Percentiles rank a stretch among this genome's conserved stretches.
Evolutionary conservation across 2,329 filamentous ascomycete genomes (phyloP).

Genomic region (Thelonectria discophora): DNA sequence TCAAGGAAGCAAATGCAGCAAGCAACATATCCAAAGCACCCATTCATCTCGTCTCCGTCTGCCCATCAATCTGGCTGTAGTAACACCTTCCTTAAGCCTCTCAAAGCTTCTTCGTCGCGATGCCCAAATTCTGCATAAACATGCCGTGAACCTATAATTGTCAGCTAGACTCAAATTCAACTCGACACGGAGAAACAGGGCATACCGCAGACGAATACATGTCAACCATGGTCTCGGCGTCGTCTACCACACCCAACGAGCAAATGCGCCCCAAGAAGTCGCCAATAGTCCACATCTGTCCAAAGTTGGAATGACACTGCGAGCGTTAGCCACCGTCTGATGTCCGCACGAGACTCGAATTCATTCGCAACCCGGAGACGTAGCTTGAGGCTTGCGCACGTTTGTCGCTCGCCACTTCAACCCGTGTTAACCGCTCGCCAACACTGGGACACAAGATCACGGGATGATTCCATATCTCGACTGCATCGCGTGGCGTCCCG

Average conservation of each 20-base stretch:
- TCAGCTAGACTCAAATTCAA: too few relatives aligned
- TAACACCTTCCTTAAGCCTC: too few relatives aligned
- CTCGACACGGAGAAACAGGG: not conserved
- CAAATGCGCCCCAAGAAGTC: too few relatives aligned
- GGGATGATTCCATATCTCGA: not conserved
- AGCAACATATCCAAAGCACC: not conserved
- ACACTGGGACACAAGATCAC: not conserved
- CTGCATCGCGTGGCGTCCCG: not conserved
- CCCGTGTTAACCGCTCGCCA: not conserved
- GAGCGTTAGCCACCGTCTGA: not conserved
- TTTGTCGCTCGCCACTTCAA: too few relatives aligned
- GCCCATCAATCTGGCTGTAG: too few relatives aligned
- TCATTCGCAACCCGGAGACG: not conserved
- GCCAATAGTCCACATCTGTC: not conserved
- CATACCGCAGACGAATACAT: not conserved
- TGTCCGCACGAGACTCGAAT: not conserved
- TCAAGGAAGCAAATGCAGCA: too few relatives aligned
- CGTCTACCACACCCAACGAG: not conserved
- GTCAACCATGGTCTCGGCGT: not conserved
- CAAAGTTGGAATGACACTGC: not conserved
- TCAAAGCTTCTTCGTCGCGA: not conserved
- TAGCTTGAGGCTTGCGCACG: not conserved
- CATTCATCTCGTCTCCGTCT: not conserved
- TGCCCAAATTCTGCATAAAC: not conserved
- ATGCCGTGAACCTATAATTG: not conserved